Evolutionary conservation across 169 alveolate species (phyloP).

Genomic region (Cryptosporidium canis): DNA sequence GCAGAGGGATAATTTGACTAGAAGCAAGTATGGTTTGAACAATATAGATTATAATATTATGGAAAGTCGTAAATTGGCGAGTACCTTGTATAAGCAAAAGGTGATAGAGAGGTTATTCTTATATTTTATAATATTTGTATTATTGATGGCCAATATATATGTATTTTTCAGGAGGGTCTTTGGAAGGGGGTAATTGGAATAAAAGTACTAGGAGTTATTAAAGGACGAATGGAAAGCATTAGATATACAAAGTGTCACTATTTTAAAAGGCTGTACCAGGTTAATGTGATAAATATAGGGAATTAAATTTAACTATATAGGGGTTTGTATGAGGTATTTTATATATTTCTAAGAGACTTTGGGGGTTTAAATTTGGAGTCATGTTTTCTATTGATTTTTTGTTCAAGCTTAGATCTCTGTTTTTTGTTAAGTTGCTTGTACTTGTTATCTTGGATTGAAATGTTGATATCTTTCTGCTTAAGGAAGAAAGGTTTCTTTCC

Average conservation of each 20-base stretch:
- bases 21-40: slow-evolving; percentile 55
- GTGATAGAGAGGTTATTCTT: slow-evolving; percentile 39
- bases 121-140: slow-evolving; percentile 24
- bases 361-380: slow-evolving; percentile 45
- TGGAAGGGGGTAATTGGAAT: background rate
- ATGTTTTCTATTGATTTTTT: slow-evolving; percentile 7
- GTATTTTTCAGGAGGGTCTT: slow-evolving; percentile 23
- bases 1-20: slow-evolving; percentile 62
- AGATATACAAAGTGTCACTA: background rate
- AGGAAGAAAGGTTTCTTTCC: slow-evolving; percentile 65
- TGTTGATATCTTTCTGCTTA: slow-evolving; percentile 46
- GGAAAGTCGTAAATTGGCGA: slow-evolving; percentile 67
- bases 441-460: slow-evolving; percentile 14
- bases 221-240: background rate
- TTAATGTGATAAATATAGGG: background rate
- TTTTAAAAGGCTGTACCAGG: background rate
- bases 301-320: background rate
- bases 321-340: background rate
- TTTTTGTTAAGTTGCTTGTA: slow-evolving; percentile 31
- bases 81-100: slow-evolving; percentile 47
- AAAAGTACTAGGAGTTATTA: background rate
- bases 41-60: slow-evolving; percentile 46
- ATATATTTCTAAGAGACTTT: background rate
- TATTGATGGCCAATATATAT: slow-evolving; percentile 48
- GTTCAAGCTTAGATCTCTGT: slow-evolving; percentile 11